Evolutionary conservation across 306 rosid species (phyloP).

Genomic region (Pachyrhizus erosus): DNA sequence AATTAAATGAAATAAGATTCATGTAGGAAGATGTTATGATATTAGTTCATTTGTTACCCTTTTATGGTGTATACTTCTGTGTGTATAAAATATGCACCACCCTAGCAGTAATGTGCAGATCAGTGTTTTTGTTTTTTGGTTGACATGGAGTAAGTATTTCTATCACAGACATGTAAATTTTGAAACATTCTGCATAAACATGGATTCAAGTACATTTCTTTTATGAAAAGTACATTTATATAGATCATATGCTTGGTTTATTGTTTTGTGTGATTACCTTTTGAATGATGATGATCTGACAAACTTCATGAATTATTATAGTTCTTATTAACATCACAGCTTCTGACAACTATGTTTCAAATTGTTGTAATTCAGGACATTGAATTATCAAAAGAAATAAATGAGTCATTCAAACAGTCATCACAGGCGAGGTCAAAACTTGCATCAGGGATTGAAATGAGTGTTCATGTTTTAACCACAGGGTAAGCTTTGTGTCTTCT

Average conservation of each 20-base stretch:
- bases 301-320: conserved; percentile 16
- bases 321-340: conserved; percentile 21
- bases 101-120: not conserved
- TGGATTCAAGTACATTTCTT: not conserved
- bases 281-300: conserved; percentile 21
- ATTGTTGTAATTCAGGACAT: conserved; percentile 68
- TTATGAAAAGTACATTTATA: not conserved
- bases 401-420: conserved; percentile 97
- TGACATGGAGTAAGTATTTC: not conserved
- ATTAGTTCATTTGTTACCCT: not conserved
- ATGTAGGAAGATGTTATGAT: not conserved
- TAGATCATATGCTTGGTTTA: not conserved
- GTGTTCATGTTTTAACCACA: conserved; percentile 96
- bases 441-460: conserved; percentile 97
- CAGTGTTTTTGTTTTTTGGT: not conserved
- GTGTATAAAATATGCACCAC: not conserved
- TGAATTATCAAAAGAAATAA: conserved; percentile 98
- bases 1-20: not conserved
- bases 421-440: conserved; percentile 95
- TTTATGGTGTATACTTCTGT: not conserved
- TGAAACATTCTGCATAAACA: not conserved
- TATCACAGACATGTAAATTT: not conserved
- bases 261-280: not conserved
- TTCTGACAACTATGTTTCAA: conserved; percentile 14
- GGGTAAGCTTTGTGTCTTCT: conserved; percentile 64